phyloP scores from a whole-genome alignment of 768 basidiomycete genomes.

The Russula lepida region DNA sequence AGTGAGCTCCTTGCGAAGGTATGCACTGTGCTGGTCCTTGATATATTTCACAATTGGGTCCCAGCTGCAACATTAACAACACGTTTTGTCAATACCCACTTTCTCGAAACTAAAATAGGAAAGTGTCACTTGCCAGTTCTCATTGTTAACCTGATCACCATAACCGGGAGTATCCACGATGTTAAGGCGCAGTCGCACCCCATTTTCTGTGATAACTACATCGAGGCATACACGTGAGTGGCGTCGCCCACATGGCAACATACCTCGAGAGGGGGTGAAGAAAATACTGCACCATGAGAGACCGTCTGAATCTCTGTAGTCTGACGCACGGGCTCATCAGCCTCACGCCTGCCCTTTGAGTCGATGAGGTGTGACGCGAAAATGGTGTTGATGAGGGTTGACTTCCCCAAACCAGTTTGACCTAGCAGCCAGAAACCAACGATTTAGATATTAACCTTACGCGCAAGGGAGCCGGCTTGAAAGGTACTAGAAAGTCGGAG shows the following conservation, averaged over 20 bases:
- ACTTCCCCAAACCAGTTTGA: slow-evolving; percentile 97
- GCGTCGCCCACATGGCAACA: neutral
- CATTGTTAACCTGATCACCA: slow-evolving; percentile 98
- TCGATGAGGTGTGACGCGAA: slow-evolving; percentile 98
- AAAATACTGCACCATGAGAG: slow-evolving; percentile 68
- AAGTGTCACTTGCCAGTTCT: slow-evolving; percentile 66
- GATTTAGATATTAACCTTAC: neutral
- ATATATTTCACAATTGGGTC: slow-evolving; percentile 99
- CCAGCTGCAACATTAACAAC: slow-evolving; percentile 54
- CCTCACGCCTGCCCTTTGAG: slow-evolving; percentile 85
- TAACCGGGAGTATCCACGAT: slow-evolving; percentile 99
- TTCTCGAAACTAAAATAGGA: neutral
- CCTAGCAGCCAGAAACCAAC: slow-evolving; percentile 38
- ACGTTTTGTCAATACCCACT: neutral
- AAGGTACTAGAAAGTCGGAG: neutral
- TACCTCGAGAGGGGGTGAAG: neutral
- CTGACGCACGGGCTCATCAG: slow-evolving; percentile 85
- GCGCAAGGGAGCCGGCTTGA: neutral
- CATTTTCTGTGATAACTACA: slow-evolving; percentile 91
- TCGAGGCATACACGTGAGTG: neutral
- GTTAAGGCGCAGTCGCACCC: slow-evolving; percentile 88
- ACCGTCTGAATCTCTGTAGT: slow-evolving; percentile 96
- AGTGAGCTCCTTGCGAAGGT: slow-evolving; percentile 96
- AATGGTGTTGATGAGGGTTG: slow-evolving; percentile 97
- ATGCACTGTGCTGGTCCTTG: slow-evolving; percentile 98